Conservation (phyloP, 2,329 filamentous ascomycete species). For the Akanthomyces muscarius region DNA sequence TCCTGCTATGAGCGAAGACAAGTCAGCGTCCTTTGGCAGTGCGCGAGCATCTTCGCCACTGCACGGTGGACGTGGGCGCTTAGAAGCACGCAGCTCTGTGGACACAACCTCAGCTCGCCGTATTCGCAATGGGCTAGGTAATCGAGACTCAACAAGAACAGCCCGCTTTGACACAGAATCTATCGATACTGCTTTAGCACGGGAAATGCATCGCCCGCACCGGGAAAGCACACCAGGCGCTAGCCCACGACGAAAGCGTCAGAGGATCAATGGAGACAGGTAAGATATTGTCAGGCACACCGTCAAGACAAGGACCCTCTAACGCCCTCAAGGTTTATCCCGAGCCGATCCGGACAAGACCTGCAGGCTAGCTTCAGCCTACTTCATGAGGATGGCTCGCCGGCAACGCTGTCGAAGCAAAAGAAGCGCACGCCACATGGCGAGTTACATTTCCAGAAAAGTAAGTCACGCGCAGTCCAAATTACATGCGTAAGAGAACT, state of each 20-base stretch:
- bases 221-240: constrained; percentile 50
- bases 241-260: constrained; percentile 56
- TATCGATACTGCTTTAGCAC: constrained; percentile 47
- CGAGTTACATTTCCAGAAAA: constrained; percentile 91
- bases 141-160: constrained; percentile 34
- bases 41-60: constrained; percentile 42
- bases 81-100: constrained; percentile 39
- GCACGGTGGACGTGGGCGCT: constrained; percentile 40
- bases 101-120: constrained; percentile 33
- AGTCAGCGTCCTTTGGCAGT: constrained; percentile 26
- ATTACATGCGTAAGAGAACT: not conserved
- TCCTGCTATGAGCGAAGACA: constrained; percentile 28
- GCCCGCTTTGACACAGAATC: constrained; percentile 45
- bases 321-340: constrained; percentile 71
- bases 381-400: constrained; percentile 87
- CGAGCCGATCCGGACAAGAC: constrained; percentile 88
- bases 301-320: constrained; percentile 19
- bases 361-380: constrained; percentile 89
- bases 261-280: constrained; percentile 59
- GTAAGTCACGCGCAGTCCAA: constrained; percentile 47
- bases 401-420: constrained; percentile 80
- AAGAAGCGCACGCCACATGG: constrained; percentile 83
- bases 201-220: constrained; percentile 48
- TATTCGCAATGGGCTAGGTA: constrained; percentile 33
- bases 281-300: constrained; percentile 29